phyloP scores from a whole-genome alignment of 192 early-diverging fungal species.

The Backusella macrospora region DNA sequence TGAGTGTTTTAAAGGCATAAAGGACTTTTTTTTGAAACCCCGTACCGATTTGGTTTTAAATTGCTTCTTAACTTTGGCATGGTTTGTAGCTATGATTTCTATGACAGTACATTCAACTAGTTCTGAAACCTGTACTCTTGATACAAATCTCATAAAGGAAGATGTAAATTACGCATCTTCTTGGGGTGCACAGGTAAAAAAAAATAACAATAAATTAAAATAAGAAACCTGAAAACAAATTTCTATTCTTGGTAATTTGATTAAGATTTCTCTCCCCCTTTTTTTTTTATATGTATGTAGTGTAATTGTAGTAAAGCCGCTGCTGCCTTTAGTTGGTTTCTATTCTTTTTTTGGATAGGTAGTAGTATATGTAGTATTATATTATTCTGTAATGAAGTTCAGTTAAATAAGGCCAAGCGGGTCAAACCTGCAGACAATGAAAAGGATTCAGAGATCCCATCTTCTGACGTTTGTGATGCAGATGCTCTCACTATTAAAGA shows the following conservation, averaged over 20 bases:
- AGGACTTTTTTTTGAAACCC: slow-evolving; percentile 8
- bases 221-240: slow-evolving; percentile 4
- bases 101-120: slow-evolving; percentile 12
- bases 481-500: slow-evolving; percentile 7
- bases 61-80: background rate
- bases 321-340: slow-evolving; percentile 17
- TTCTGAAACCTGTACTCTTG: background rate
- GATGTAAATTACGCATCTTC: background rate
- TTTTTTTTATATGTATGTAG: background rate
- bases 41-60: background rate
- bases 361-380: background rate
- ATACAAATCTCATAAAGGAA: background rate
- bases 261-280: background rate
- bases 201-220: slow-evolving; percentile 8
- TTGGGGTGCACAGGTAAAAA: slow-evolving; percentile 5
- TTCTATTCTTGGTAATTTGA: background rate
- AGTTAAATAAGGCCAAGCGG: background rate
- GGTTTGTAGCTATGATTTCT: slow-evolving; percentile 18
- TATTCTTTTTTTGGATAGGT: slow-evolving; percentile 13
- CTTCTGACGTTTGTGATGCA: background rate
- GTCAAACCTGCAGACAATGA: background rate
- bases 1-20: background rate
- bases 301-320: slow-evolving; percentile 19
- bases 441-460: background rate
- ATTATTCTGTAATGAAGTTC: slow-evolving; percentile 2